Percentiles rank a stretch among this genome's conserved stretches.
Evolutionary conservation across 257 asterid genomes (phyloP).

Genomic region (Gentiana straminea): DNA sequence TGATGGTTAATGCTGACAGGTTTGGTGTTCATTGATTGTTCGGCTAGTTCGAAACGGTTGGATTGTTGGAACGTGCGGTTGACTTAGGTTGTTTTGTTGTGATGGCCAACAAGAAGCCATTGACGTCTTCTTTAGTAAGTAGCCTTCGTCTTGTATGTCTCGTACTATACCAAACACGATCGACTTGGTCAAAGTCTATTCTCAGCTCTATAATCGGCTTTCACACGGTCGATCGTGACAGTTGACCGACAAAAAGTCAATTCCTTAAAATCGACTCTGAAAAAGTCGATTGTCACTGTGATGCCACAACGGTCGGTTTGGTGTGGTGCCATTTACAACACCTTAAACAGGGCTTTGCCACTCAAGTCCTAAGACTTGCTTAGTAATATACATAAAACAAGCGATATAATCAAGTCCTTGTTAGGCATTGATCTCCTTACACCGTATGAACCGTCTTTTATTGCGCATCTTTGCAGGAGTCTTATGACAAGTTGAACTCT

Average conservation of each 20-base stretch:
- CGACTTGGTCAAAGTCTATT: too few relatives aligned
- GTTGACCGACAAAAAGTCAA: too few relatives aligned
- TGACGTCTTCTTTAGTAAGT: constrained; percentile 63
- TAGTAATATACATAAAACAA: neutral
- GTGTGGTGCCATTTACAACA: too few relatives aligned
- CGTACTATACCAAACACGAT: too few relatives aligned
- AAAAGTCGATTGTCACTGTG: too few relatives aligned
- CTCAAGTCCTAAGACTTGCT: neutral
- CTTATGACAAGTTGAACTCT: constrained; percentile 65
- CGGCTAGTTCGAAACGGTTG: constrained; percentile 84
- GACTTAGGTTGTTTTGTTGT: constrained; percentile 60
- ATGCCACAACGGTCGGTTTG: too few relatives aligned
- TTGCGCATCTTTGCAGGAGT: constrained; percentile 39
- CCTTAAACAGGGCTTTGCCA: too few relatives aligned
- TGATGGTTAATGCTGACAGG: constrained; percentile 35
- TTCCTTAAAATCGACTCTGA: too few relatives aligned
- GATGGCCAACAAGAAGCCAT: constrained; percentile 91
- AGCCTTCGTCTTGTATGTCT: constrained; percentile 4
- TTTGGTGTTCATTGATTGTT: constrained; percentile 72
- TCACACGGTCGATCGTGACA: too few relatives aligned
- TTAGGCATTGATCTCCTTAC: neutral
- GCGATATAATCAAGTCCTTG: neutral
- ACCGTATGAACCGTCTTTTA: neutral
- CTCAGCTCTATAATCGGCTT: too few relatives aligned
- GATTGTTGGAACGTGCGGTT: constrained; percentile 40